phyloP scores from a whole-genome alignment of 257 asterid species.

The Nemophila menziesii region DNA sequence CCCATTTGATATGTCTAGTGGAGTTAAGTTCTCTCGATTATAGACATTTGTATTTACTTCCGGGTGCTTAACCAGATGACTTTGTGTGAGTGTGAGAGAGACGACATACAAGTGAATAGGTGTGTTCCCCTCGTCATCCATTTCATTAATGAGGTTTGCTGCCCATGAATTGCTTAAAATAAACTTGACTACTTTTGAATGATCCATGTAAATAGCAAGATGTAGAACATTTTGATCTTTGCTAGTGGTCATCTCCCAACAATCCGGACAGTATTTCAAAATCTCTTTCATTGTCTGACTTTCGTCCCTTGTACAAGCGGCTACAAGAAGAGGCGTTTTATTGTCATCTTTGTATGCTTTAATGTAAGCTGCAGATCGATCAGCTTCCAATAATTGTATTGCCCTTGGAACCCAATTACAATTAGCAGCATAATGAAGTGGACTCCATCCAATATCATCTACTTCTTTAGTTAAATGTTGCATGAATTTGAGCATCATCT shows the following conservation, averaged over 20 bases:
- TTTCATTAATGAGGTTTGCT: neutral
- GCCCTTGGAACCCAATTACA: neutral
- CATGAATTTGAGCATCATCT: too few species aligned
- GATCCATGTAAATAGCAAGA: neutral
- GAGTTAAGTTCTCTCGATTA: neutral
- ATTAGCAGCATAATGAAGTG: constrained; percentile 9
- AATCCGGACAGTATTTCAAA: neutral
- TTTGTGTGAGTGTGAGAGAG: neutral
- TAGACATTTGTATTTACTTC: neutral
- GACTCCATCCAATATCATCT: constrained; percentile 12
- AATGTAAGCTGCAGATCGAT: constrained; percentile 3
- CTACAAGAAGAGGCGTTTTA: neutral
- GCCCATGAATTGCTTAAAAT: neutral
- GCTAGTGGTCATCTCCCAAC: neutral
- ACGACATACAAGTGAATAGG: constrained; percentile 1
- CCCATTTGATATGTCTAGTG: neutral
- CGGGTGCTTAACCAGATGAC: neutral
- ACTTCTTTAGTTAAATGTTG: neutral
- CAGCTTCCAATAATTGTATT: neutral
- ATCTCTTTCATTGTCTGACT: neutral
- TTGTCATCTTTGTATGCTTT: neutral
- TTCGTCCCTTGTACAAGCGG: too few species aligned
- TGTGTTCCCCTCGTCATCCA: constrained; percentile 1
- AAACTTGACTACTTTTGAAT: too few species aligned
- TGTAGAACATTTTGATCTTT: neutral